Evolutionary conservation across 169 alveolate genomes (phyloP).

Genomic region (Plasmodium falciparum): DNA sequence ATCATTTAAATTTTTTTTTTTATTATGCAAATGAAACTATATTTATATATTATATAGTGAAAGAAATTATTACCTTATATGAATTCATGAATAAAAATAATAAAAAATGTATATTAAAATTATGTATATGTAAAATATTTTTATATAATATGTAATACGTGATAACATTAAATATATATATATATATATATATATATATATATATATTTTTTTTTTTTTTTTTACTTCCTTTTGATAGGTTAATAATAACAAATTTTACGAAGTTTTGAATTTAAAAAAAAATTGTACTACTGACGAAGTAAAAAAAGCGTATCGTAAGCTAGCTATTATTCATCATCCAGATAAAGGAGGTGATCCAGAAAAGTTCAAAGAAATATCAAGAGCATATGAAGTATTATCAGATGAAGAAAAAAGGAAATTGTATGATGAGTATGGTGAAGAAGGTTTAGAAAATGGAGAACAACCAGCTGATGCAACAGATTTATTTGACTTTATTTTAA

Average conservation of each 20-base stretch:
- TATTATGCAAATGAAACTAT: too few species aligned
- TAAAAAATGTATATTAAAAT: too few species aligned
- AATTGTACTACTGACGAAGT: constrained; percentile 93
- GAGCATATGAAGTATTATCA: constrained; percentile 97
- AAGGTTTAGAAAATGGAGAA: constrained; percentile 96
- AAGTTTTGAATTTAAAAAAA: constrained; percentile 87
- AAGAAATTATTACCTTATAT: too few species aligned
- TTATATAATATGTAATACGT: too few species aligned
- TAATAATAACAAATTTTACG: constrained; percentile 90
- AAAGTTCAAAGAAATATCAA: constrained; percentile 95
- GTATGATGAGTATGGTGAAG: constrained; percentile 98
- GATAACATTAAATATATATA: not conserved
- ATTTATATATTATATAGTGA: too few species aligned
- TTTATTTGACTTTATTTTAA: constrained; percentile 95
- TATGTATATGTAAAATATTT: too few species aligned
- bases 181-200: not conserved
- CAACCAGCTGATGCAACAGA: constrained; percentile 89
- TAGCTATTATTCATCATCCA: constrained; percentile 97
- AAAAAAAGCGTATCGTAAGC: constrained; percentile 96
- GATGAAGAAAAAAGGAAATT: constrained; percentile 97
- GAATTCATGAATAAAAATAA: too few species aligned
- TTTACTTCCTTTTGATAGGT: constrained; percentile 49
- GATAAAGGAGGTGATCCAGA: constrained; percentile 99
- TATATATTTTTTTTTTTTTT: too few species aligned
- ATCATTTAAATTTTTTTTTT: too few species aligned